Evolutionary conservation across 352 stramenopile genomes (phyloP).

Genomic region (Pythium phragmitis): DNA sequence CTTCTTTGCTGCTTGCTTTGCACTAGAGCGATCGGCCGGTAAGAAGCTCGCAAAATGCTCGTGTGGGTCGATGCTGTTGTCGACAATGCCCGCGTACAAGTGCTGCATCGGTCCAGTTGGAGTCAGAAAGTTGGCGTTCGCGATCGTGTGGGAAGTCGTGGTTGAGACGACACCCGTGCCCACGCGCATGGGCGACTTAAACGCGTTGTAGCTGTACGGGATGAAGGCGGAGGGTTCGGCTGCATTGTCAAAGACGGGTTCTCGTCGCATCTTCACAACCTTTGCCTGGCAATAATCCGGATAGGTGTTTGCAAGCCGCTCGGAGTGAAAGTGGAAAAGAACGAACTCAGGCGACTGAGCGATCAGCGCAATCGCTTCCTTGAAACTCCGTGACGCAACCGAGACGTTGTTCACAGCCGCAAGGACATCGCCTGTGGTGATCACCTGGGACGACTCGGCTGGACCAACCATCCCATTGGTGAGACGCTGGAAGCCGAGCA

Average conservation of each 20-base stretch:
- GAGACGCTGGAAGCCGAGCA: slow-evolving; percentile 83
- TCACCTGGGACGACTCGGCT: slow-evolving; percentile 71
- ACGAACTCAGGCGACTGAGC: slow-evolving; percentile 57
- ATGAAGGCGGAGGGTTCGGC: slow-evolving; percentile 52
- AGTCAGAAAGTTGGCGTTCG: slow-evolving; percentile 61
- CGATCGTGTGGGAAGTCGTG: slow-evolving; percentile 28
- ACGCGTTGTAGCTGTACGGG: slow-evolving; percentile 70
- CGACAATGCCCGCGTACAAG: slow-evolving; percentile 83
- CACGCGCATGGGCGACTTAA: slow-evolving; percentile 63
- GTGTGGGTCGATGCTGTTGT: slow-evolving; percentile 88
- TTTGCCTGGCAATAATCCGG: slow-evolving; percentile 64
- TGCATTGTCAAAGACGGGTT: slow-evolving; percentile 38
- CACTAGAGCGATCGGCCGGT: slow-evolving; percentile 35
- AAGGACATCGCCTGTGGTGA: slow-evolving; percentile 68
- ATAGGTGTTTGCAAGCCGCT: slow-evolving; percentile 58
- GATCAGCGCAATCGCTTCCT: slow-evolving; percentile 78
- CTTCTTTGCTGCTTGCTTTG: slow-evolving; percentile 20
- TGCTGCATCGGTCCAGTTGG: slow-evolving; percentile 86
- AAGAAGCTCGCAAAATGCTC: slow-evolving; percentile 89
- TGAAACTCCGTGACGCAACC: slow-evolving; percentile 61
- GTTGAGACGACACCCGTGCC: slow-evolving; percentile 23
- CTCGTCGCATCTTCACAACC: slow-evolving; percentile 46
- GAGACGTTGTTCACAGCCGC: slow-evolving; percentile 75
- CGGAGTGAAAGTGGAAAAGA: slow-evolving; percentile 84
- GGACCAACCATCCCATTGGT: slow-evolving; percentile 71